These are phyloP conservation scores for Cryomyces minteri DNA, from an alignment of 495 filamentous ascomycete genomes.

Conservation along the genomic window DNA sequence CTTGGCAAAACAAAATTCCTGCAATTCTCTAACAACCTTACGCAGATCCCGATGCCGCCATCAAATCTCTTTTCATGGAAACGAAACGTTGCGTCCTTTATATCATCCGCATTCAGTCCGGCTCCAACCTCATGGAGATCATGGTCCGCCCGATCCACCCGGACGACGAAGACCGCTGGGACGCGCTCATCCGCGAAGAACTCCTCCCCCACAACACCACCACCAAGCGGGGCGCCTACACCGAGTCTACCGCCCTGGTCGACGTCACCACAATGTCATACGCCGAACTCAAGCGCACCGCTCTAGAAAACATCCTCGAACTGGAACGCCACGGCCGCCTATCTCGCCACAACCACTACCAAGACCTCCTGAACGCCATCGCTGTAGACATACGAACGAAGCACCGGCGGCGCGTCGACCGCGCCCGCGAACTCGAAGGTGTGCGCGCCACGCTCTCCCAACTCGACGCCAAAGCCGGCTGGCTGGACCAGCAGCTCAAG, in stretches of 20 bases:
- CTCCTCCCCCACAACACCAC: conserved; percentile 29
- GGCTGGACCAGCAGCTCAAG: conserved; percentile 86
- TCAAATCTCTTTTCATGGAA: conserved; percentile 90
- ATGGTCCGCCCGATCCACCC: conserved; percentile 71
- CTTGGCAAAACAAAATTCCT: conserved; percentile 1
- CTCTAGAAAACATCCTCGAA: conserved; percentile 82
- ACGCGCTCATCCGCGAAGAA: conserved; percentile 66
- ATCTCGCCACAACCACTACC: conserved; percentile 81
- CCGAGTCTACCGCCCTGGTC: conserved; percentile 42
- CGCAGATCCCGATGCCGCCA: conserved; percentile 66
- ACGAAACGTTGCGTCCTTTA: conserved; percentile 95
- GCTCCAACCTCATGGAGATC: conserved; percentile 83
- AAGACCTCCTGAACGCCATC: conserved; percentile 92
- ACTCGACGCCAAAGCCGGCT: conserved; percentile 78
- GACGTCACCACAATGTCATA: conserved; percentile 86
- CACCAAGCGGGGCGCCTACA: conserved; percentile 44
- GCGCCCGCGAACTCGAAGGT: conserved; percentile 76
- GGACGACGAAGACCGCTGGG: conserved; percentile 86
- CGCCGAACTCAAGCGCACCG: conserved; percentile 76
- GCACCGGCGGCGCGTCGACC: conserved; percentile 76
- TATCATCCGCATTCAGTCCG: conserved; percentile 90
- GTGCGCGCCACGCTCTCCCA: conserved; percentile 68
- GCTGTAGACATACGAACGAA: conserved; percentile 94
- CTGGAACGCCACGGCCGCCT: conserved; percentile 75
- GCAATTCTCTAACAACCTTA: background rate